Conservation (phyloP, 1,139 yeast species). For the Taphrina confusa region DNA sequence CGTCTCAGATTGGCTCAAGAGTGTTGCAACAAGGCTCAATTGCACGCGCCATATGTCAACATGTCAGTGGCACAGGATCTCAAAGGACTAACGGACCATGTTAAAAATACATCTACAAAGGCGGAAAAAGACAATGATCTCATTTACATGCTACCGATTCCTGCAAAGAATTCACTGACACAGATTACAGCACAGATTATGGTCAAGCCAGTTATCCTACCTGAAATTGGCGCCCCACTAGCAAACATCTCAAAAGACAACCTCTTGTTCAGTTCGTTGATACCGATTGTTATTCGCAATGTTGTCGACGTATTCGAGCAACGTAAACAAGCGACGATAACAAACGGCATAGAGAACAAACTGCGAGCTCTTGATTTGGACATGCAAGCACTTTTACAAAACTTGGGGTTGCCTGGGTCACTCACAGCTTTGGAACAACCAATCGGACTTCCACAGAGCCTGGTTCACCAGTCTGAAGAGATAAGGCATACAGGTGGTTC, state of each 20-base stretch:
- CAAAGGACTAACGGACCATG: constrained; percentile 52
- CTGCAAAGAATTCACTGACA: constrained; percentile 52
- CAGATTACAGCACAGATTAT: constrained; percentile 56
- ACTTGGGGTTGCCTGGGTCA: constrained; percentile 57
- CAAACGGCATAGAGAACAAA: constrained; percentile 56
- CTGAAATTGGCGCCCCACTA: constrained; percentile 47
- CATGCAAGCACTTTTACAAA: constrained; percentile 46
- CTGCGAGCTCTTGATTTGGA: constrained; percentile 53
- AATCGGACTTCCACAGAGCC: constrained; percentile 60
- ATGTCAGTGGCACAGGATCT: constrained; percentile 53
- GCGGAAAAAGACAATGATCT: constrained; percentile 81
- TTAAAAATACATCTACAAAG: constrained; percentile 53
- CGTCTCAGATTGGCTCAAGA: constrained; percentile 54
- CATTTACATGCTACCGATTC: constrained; percentile 69
- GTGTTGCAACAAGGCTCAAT: constrained; percentile 48
- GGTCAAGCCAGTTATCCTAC: constrained; percentile 56
- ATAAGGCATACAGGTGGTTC: constrained; percentile 61
- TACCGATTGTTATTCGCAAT: constrained; percentile 69
- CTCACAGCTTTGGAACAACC: constrained; percentile 67
- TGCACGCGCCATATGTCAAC: constrained; percentile 50
- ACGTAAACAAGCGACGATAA: constrained; percentile 61
- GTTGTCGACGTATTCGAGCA: constrained; percentile 69
- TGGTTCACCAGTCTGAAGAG: constrained; percentile 59
- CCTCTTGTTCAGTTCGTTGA: constrained; percentile 56
- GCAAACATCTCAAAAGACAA: constrained; percentile 38